A percentile compares a stretch with the other conserved stretches of the same genome.
Conservation (phyloP, 2,329 filamentous ascomycete species). For the Aspergillus japonicus region DNA sequence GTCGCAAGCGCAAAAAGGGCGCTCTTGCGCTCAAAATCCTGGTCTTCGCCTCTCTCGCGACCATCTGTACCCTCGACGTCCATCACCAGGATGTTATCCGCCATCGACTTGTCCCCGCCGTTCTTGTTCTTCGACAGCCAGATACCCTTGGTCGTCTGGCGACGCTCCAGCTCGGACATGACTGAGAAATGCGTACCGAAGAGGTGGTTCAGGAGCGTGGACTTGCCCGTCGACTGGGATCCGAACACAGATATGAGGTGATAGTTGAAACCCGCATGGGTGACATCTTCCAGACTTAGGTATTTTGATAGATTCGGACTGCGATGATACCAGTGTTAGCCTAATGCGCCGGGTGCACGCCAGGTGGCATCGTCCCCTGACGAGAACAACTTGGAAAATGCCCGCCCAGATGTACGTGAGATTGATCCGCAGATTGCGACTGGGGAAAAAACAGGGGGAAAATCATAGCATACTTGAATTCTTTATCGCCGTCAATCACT, state of each 20-base stretch:
- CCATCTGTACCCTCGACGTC: slow-evolving; percentile 98
- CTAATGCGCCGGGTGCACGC: neutral
- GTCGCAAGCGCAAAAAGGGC: slow-evolving; percentile 95
- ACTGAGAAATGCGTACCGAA: slow-evolving; percentile 96
- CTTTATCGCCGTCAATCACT: slow-evolving; percentile 93
- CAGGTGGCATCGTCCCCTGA: neutral
- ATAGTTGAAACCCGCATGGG: slow-evolving; percentile 94
- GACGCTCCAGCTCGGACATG: slow-evolving; percentile 91
- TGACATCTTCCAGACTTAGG: slow-evolving; percentile 73
- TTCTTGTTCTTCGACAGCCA: slow-evolving; percentile 98
- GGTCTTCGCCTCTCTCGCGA: slow-evolving; percentile 92
- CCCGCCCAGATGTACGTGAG: neutral
- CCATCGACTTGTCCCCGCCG: slow-evolving; percentile 62
- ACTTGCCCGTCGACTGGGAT: slow-evolving; percentile 97
- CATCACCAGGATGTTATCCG: slow-evolving; percentile 98
- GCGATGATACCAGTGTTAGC: slow-evolving; percentile 16
- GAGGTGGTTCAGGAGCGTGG: slow-evolving; percentile 90
- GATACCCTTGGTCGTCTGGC: slow-evolving; percentile 98
- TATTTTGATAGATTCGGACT: slow-evolving; percentile 80
- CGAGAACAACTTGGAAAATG: neutral
- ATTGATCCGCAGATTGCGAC: neutral
- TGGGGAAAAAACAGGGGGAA: neutral
- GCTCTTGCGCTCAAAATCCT: slow-evolving; percentile 98
- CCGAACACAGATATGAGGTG: slow-evolving; percentile 99
- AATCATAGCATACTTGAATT: slow-evolving; percentile 74